Conservation (phyloP, 164 flowering plant genomes). For the Brasenia schreberi region DNA sequence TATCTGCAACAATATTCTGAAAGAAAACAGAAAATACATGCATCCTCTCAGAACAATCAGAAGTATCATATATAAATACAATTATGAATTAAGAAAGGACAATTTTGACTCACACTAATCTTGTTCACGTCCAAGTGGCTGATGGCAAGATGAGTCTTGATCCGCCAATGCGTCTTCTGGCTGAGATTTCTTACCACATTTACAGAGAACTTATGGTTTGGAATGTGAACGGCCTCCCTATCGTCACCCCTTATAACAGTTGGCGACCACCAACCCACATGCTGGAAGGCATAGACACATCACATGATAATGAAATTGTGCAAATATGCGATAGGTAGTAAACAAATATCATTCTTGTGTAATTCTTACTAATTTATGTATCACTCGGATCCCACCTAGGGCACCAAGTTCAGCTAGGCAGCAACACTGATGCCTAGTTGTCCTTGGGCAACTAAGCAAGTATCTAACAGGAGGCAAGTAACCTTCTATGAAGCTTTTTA, state of each 20-base stretch:
- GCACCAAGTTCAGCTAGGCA: no score
- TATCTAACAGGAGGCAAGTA: no score
- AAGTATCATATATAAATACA: neutral
- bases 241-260: conserved; percentile 94
- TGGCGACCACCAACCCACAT: conserved; percentile 99
- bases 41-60: neutral
- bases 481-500: no score
- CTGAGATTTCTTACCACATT: conserved; percentile 91
- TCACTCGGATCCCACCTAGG: no score
- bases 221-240: conserved; percentile 95
- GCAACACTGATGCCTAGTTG: no score
- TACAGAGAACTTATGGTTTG: conserved; percentile 89
- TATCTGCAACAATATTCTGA: conserved; percentile 90
- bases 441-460: no score
- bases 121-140: conserved; percentile 91
- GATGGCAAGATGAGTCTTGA: conserved; percentile 84
- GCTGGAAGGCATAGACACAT: conserved; percentile 30
- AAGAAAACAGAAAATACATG: neutral
- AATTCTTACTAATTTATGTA: no score
- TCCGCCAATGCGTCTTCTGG: conserved; percentile 97
- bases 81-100: neutral
- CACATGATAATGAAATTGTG: neutral
- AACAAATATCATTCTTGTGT: neutral
- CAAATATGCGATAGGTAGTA: neutral
- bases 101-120: conserved; percentile 54